phyloP scores from a whole-genome alignment of 2,329 filamentous ascomycete genomes.

The Beauveria medogensis region DNA sequence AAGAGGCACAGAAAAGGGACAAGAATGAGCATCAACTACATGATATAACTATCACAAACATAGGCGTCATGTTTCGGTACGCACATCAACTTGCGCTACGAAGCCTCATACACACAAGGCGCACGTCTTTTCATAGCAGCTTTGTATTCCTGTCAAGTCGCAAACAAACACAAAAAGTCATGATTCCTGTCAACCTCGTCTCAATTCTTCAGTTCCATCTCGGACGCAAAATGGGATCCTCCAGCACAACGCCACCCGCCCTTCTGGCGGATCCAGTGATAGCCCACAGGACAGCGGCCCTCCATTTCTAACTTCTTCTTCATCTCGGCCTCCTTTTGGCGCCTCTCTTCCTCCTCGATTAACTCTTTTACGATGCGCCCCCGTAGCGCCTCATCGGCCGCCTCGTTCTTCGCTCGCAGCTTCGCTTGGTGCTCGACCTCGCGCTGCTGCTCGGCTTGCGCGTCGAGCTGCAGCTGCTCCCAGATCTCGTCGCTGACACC shows the following conservation, averaged over 20 bases:
- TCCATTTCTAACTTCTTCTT: conserved; percentile 51
- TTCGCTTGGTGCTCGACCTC: conserved; percentile 30
- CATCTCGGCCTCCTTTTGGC: conserved; percentile 29
- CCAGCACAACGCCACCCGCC: not conserved
- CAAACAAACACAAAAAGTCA: no score
- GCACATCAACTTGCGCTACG: no score
- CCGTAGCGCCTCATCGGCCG: conserved; percentile 17
- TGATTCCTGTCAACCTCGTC: no score
- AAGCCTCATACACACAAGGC: no score
- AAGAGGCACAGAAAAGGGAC: no score
- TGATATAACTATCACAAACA: no score
- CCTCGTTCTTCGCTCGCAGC: conserved; percentile 20
- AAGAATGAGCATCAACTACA: no score
- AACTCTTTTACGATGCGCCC: conserved; percentile 32
- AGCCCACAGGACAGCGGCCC: conserved; percentile 27
- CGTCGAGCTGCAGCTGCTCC: conserved; percentile 50
- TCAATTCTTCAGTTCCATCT: conserved; percentile 11
- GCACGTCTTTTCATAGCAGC: no score
- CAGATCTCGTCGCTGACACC: conserved; percentile 54
- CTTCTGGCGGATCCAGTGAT: not conserved
- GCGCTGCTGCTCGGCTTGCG: conserved; percentile 26
- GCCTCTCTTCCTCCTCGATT: conserved; percentile 24
- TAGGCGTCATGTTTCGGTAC: no score
- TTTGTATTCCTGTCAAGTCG: no score
- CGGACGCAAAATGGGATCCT: conserved; percentile 17